Evolutionary conservation across 257 asterid genomes (phyloP), one percentile per base, ranked within the genome.

Genomic region (Linaria vulgaris): DNA sequence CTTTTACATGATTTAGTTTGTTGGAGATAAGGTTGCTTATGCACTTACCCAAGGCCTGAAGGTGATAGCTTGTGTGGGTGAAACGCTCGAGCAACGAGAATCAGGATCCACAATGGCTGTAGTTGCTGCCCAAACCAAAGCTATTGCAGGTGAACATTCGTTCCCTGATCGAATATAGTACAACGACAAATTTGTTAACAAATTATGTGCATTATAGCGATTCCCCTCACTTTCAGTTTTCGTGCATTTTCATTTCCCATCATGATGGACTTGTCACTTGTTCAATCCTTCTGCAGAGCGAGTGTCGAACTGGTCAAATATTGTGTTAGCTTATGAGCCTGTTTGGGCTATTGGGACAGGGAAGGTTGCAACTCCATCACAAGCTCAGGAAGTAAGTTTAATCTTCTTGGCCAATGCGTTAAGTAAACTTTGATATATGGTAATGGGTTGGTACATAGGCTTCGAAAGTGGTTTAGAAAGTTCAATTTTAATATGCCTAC

Each of bases 1-100:
- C 9, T 55, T 37, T 38, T 24, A 14, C 12, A 23, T 16, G 37
- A 16, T 45, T 45, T 64, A 81, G 85, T 73, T 82, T 69, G 79
- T 82, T 20, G 88, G 88, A 54, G 82, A 69, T 39, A 82, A 82
- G 59, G 84, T 79, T 59, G 85, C 88, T 19, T 79, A 82, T 67
- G 85, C 88, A 24, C 79, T 82, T 50, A 46, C 82, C 20, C 80
- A 71, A 79, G 81, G 85, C 46, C 20, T 82, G 73, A 79, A 82
- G 71, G 88, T 82, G 20, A 82, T 82, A 61, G 88, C 88, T n/a
- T 82, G 88, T 63, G 85, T 82, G 67, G 88, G 88, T 20, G 88
- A 82, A 77, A 79, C 88, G 15, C 85, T 82, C 57, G 88, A 82
- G 58, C 83, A 82, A 66, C 69, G 88, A 64, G 88, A 82, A 64